Evolutionary conservation across 2,329 filamentous ascomycete species (phyloP).

Genomic region (Trichoderma aggressivum): DNA sequence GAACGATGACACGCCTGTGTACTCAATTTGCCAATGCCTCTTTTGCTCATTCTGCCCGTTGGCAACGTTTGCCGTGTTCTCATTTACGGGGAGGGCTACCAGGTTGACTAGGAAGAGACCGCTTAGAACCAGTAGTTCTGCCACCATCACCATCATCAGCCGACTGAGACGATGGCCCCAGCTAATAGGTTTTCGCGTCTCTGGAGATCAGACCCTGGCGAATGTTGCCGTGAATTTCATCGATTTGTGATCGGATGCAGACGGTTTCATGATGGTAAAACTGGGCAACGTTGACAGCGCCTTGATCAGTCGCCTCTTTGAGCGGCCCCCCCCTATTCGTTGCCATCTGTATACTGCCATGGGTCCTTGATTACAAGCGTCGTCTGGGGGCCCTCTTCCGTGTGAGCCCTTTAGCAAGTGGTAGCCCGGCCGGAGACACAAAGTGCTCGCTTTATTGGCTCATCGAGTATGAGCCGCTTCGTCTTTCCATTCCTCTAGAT

Average conservation of each 20-base stretch:
- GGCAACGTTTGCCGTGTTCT: not conserved
- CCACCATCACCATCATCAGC: not conserved
- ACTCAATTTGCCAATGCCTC: not conserved
- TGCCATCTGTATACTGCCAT: constrained; percentile 40
- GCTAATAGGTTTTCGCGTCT: not conserved
- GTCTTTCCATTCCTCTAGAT: not conserved
- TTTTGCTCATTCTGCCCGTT: not conserved
- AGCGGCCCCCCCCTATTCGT: constrained; percentile 36
- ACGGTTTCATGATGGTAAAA: constrained; percentile 44
- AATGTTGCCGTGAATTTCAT: not conserved
- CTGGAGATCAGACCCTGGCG: not conserved
- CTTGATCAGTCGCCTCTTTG: constrained; percentile 33
- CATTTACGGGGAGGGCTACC: not conserved
- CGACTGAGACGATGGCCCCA: not conserved
- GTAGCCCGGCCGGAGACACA: constrained; percentile 40
- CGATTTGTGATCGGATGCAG: constrained; percentile 24
- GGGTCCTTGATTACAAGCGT: constrained; percentile 45
- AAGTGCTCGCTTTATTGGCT: constrained; percentile 10
- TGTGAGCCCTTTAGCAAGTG: constrained; percentile 45
- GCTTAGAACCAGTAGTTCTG: not conserved
- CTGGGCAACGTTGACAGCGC: constrained; percentile 38
- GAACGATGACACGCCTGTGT: not conserved
- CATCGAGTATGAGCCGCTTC: not conserved
- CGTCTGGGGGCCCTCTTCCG: constrained; percentile 27
- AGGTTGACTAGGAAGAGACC: not conserved